Percentiles rank a stretch among this genome's conserved stretches.
phyloP scores from a whole-genome alignment of 768 basidiomycete species.

The Phylloporus rhodoxanthus region DNA sequence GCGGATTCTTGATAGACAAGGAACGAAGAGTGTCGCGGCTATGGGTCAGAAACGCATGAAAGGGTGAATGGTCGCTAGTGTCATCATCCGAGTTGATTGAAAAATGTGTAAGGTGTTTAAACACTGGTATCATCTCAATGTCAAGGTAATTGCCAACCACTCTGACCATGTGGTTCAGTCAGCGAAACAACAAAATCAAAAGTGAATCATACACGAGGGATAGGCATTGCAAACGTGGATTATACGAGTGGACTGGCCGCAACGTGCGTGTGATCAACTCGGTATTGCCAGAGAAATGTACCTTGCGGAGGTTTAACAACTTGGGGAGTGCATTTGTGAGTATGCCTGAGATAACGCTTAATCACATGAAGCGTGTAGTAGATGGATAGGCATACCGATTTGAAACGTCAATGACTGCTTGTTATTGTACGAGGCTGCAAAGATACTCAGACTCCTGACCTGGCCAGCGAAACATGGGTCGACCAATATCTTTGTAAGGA shows the following conservation, averaged over 20 bases:
- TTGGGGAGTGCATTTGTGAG: constrained; percentile 63
- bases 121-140: constrained; percentile 42
- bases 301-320: constrained; percentile 51
- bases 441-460: constrained; percentile 56
- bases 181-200: background rate
- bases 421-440: constrained; percentile 44
- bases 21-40: constrained; percentile 50
- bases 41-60: constrained; percentile 46
- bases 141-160: constrained; percentile 39
- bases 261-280: constrained; percentile 52
- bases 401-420: constrained; percentile 49
- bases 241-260: constrained; percentile 44
- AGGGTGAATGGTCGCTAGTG: constrained; percentile 24
- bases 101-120: constrained; percentile 57
- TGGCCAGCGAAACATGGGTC: constrained; percentile 54
- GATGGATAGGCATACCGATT: background rate
- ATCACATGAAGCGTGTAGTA: background rate
- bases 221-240: constrained; percentile 49
- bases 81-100: constrained; percentile 46
- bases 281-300: constrained; percentile 51
- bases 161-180: constrained; percentile 14
- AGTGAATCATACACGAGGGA: constrained; percentile 44
- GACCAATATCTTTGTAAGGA: constrained; percentile 59
- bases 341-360: constrained; percentile 43
- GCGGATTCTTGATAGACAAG: constrained; percentile 47